A percentile compares a stretch with the other conserved stretches of the same genome.
These are phyloP conservation scores for Cordyceps farinosa DNA, from an alignment of 2,329 filamentous ascomycete species.

Conservation along the genomic window DNA sequence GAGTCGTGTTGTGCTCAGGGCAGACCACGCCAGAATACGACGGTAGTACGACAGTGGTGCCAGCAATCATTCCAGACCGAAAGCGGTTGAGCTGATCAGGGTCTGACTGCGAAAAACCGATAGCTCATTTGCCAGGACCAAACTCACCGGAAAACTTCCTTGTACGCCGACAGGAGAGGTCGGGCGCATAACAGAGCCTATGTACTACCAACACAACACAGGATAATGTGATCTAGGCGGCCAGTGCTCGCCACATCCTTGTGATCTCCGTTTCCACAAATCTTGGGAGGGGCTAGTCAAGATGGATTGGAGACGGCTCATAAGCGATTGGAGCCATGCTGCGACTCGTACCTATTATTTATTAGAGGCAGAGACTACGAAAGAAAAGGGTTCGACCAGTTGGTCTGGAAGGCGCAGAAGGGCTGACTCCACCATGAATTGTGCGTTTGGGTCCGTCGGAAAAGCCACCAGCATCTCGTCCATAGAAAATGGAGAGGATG, in stretches of 20 bases:
- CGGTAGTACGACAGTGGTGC: not conserved
- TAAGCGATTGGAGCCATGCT: not conserved
- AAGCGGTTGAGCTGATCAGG: not conserved
- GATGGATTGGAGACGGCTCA: not conserved
- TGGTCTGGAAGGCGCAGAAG: not conserved
- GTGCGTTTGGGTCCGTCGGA: constrained; percentile 4
- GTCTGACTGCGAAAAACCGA: not conserved
- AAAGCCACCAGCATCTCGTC: constrained; percentile 10
- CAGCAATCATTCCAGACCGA: not conserved
- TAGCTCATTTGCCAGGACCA: constrained; percentile 1
- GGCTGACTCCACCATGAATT: constrained; percentile 3
- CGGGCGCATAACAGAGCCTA: not conserved
- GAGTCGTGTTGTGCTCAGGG: not conserved
- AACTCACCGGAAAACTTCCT: not conserved
- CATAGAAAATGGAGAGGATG: not conserved
- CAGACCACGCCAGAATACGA: constrained; percentile 2
- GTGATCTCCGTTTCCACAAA: constrained; percentile 9
- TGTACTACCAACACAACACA: not conserved
- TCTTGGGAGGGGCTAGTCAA: not conserved
- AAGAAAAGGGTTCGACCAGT: not conserved
- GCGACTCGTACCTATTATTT: not conserved
- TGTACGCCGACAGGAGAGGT: not conserved
- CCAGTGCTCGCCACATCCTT: not conserved
- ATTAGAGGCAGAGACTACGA: not conserved
- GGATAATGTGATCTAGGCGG: not conserved